A percentile compares a stretch with the other conserved stretches of the same genome.
phyloP scores from a whole-genome alignment of 2,329 filamentous ascomycete genomes.

The Sarocladium brachiariae region DNA sequence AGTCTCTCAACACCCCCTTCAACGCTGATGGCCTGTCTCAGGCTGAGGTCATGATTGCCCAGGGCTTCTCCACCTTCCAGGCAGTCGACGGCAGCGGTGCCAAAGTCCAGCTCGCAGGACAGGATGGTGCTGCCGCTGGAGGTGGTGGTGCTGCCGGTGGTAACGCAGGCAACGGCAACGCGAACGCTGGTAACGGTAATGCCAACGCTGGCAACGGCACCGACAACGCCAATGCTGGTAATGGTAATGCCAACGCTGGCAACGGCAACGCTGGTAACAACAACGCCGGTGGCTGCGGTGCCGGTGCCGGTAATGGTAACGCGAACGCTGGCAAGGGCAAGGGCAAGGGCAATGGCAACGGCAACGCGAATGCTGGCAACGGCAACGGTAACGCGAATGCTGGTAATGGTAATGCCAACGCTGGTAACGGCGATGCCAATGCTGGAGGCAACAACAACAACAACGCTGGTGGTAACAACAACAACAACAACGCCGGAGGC shows the following conservation, averaged over 20 bases:
- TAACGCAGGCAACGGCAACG: conserved; percentile 16
- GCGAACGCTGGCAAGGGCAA: conserved; percentile 15
- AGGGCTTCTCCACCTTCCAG: conserved; percentile 59
- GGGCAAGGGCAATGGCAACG: conserved; percentile 13
- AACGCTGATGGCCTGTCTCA: conserved; percentile 55
- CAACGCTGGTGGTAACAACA: no score
- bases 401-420: no score
- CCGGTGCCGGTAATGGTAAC: conserved; percentile 15
- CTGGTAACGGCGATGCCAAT: no score
- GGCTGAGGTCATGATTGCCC: conserved; percentile 53
- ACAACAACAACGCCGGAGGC: no score
- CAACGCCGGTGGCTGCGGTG: conserved; percentile 13
- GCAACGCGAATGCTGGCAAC: conserved; percentile 15
- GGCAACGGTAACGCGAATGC: background rate
- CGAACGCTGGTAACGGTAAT: conserved; percentile 15
- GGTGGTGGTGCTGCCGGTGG: conserved; percentile 20
- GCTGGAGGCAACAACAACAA: no score
- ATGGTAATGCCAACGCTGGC: conserved; percentile 14
- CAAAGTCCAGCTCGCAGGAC: conserved; percentile 26
- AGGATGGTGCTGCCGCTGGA: conserved; percentile 23
- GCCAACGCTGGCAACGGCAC: conserved; percentile 1
- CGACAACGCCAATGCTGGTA: conserved; percentile 14
- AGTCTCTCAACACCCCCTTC: conserved; percentile 47
- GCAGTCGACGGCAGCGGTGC: conserved; percentile 25
- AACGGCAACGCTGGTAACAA: conserved; percentile 11